Percentiles rank a stretch among this genome's conserved stretches.
These are phyloP conservation scores for Symmetrospora coprosmae DNA, from an alignment of 768 basidiomycete species.

Conservation along the genomic window DNA sequence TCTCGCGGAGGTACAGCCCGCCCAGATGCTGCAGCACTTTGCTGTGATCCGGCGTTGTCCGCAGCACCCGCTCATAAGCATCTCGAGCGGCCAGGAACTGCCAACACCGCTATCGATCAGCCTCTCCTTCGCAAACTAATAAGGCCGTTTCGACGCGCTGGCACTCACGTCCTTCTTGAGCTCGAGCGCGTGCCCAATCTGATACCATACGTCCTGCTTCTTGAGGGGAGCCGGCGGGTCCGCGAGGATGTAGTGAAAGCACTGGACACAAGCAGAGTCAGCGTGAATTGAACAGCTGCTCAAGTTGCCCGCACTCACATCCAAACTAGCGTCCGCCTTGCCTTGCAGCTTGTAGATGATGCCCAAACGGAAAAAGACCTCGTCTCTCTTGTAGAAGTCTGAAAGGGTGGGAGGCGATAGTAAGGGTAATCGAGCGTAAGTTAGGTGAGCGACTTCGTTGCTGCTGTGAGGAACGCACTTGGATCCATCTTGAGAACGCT, in stretches of 20 bases:
- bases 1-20: constrained; percentile 92
- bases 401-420: constrained; percentile 33
- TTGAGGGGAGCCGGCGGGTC: constrained; percentile 91
- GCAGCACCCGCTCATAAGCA: constrained; percentile 87
- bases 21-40: constrained; percentile 97
- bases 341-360: constrained; percentile 99
- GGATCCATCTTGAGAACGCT: constrained; percentile 94
- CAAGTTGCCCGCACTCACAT: constrained; percentile 36
- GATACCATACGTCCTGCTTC: constrained; percentile 98
- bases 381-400: constrained; percentile 98
- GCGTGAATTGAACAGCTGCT: neutral
- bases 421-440: neutral
- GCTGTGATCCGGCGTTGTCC: constrained; percentile 82
- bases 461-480: constrained; percentile 45
- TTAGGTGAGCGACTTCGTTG: neutral
- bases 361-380: constrained; percentile 91
- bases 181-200: constrained; percentile 96
- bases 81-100: constrained; percentile 82
- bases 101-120: neutral
- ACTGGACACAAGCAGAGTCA: constrained; percentile 39
- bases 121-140: neutral
- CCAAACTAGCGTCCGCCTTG: constrained; percentile 73
- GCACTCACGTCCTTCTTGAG: constrained; percentile 79
- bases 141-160: neutral
- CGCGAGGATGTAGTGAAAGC: constrained; percentile 91